These are phyloP conservation scores for Lentinus polychrous DNA, from an alignment of 1,284 basidiomycete species.

Conservation along the genomic window DNA sequence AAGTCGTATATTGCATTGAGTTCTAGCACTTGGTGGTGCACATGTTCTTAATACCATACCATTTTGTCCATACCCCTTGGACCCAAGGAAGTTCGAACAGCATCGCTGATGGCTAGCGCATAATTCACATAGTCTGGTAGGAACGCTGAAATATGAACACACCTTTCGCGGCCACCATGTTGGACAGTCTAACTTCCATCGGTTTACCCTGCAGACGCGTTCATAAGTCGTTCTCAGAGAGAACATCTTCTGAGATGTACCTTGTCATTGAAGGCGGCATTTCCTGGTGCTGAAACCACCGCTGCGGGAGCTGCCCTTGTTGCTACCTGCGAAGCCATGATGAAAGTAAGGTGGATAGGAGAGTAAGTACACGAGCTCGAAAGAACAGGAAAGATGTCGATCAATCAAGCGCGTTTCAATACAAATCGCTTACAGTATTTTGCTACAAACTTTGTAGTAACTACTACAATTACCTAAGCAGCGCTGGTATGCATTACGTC, in stretches of 20 bases:
- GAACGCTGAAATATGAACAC: slow-evolving; percentile 14
- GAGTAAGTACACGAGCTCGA: slow-evolving; percentile 9
- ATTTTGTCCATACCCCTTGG: slow-evolving; percentile 99
- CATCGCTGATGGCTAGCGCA: slow-evolving; percentile 87
- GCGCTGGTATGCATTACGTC: not conserved
- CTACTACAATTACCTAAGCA: not conserved
- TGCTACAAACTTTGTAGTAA: too few relatives aligned
- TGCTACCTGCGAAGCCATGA: slow-evolving; percentile 26
- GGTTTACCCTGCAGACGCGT: slow-evolving; percentile 69
- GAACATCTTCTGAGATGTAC: slow-evolving; percentile 28
- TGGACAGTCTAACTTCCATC: slow-evolving; percentile 90
- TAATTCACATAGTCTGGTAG: slow-evolving; percentile 1
- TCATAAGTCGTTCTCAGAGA: slow-evolving; percentile 17
- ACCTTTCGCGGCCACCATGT: slow-evolving; percentile 97
- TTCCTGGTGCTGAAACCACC: slow-evolving; percentile 35
- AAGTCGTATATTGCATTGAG: slow-evolving; percentile 1
- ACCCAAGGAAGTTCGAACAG: slow-evolving; percentile 93
- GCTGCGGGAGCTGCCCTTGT: slow-evolving; percentile 25
- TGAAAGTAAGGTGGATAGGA: slow-evolving; percentile 9
- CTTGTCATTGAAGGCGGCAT: slow-evolving; percentile 81
- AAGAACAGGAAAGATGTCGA: too few relatives aligned
- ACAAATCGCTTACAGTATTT: not conserved
- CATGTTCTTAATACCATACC: slow-evolving; percentile 42
- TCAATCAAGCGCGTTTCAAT: not conserved
- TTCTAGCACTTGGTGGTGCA: not conserved